A percentile compares a stretch with the other conserved stretches of the same genome.
These are phyloP conservation scores for Funneliformis caledonium DNA, from an alignment of 371 early-diverging fungal genomes.

Conservation along the genomic window DNA sequence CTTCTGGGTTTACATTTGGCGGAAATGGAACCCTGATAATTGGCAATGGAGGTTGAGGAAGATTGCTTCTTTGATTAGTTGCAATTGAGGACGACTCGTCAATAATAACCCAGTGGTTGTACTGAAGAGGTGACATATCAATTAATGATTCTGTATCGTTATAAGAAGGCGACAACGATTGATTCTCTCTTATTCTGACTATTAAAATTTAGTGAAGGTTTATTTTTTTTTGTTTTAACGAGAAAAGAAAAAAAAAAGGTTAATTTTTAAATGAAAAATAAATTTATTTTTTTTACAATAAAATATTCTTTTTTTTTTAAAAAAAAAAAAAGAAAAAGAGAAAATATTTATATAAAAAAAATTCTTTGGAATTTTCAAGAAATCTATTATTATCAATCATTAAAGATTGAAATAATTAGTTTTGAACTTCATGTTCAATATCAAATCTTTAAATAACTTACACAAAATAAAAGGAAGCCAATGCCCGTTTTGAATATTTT, in stretches of 20 bases:
- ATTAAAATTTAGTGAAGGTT: neutral
- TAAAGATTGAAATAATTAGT: too few relatives aligned
- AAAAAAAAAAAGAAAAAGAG: too few relatives aligned
- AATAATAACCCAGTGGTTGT: slow-evolving; percentile 29
- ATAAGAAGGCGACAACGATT: neutral
- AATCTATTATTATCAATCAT: too few relatives aligned
- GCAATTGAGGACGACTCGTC: slow-evolving; percentile 29
- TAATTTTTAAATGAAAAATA: too few relatives aligned
- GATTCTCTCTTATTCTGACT: neutral
- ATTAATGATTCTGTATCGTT: neutral
- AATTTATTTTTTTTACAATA: too few relatives aligned
- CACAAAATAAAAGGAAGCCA: too few relatives aligned
- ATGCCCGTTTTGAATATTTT: too few relatives aligned
- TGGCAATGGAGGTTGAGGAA: neutral
- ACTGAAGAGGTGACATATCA: neutral
- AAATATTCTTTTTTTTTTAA: too few relatives aligned
- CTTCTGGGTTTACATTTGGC: slow-evolving; percentile 36
- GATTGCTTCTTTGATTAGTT: slow-evolving; percentile 10
- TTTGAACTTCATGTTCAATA: too few relatives aligned
- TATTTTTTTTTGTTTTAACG: neutral
- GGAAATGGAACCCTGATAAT: slow-evolving; percentile 38
- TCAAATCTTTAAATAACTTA: too few relatives aligned
- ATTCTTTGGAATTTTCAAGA: too few relatives aligned
- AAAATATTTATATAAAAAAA: too few relatives aligned
- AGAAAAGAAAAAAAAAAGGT: neutral